These are phyloP conservation scores for Aspergillus steynii DNA, from an alignment of 495 filamentous ascomycete genomes.

Conservation along the genomic window DNA sequence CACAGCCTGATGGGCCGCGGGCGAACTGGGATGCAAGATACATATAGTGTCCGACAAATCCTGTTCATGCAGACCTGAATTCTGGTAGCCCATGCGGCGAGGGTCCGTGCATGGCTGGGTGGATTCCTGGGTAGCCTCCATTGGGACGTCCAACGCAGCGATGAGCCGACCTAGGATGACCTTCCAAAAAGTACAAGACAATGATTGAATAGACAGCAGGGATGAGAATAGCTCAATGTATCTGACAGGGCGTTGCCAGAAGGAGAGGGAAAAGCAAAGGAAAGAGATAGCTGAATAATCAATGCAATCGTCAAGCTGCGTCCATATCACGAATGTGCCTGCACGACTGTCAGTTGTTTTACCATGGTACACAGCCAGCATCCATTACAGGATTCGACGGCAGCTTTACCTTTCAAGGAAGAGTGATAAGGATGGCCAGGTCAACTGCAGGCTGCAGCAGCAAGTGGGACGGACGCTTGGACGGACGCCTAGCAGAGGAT, in stretches of 20 bases:
- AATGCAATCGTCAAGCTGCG: background rate
- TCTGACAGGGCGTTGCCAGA: background rate
- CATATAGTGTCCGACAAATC: conserved; percentile 88
- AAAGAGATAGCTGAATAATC: background rate
- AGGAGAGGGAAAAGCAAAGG: background rate
- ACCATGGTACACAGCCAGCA: background rate
- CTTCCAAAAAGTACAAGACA: background rate
- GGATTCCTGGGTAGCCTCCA: conserved; percentile 63
- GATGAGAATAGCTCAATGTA: background rate
- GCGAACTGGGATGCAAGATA: conserved; percentile 78
- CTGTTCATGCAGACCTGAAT: conserved; percentile 74
- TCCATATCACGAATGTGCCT: background rate
- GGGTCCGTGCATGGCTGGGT: conserved; percentile 84
- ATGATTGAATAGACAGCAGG: background rate
- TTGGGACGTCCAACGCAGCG: conserved; percentile 19
- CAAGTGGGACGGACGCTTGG: background rate
- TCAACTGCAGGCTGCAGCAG: background rate
- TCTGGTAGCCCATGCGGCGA: conserved; percentile 69
- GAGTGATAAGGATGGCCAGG: background rate
- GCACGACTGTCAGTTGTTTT: background rate
- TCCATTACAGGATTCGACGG: background rate
- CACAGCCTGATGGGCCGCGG: conserved; percentile 68
- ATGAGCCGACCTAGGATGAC: conserved; percentile 8
- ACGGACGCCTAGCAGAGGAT: background rate
- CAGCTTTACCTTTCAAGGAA: background rate